These are phyloP conservation scores for Aaosphaeria arxii DNA, from an alignment of 2,329 filamentous ascomycete species.

Conservation along the genomic window DNA sequence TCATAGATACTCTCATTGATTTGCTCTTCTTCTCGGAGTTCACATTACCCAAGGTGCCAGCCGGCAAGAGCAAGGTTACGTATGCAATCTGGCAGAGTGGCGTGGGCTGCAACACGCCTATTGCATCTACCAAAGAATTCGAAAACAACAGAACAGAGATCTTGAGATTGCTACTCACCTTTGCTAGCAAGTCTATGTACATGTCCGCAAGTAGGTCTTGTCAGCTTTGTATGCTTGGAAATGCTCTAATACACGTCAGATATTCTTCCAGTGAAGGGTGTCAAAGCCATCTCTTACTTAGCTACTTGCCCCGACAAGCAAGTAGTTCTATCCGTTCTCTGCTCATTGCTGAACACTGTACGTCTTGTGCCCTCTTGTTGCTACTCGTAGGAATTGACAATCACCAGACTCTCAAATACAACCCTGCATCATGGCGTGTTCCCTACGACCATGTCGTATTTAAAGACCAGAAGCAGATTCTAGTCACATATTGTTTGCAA, in stretches of 20 bases:
- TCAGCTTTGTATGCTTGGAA: neutral
- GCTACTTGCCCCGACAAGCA: conserved; percentile 88
- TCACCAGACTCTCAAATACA: conserved; percentile 82
- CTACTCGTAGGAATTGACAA: too few relatives aligned
- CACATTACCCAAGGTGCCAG: conserved; percentile 71
- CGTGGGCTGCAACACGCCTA: conserved; percentile 87
- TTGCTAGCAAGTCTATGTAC: conserved; percentile 92
- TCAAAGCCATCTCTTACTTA: conserved; percentile 82
- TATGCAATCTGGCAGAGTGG: conserved; percentile 98
- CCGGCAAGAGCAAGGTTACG: conserved; percentile 74
- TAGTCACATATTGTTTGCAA: conserved; percentile 90
- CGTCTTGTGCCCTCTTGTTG: conserved; percentile 27
- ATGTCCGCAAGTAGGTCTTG: conserved; percentile 64
- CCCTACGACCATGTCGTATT: conserved; percentile 92
- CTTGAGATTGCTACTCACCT: conserved; percentile 76
- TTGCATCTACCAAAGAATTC: conserved; percentile 84
- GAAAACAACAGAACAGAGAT: conserved; percentile 93
- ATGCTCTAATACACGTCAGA: conserved; percentile 32
- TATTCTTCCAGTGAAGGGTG: conserved; percentile 75
- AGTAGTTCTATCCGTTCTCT: conserved; percentile 82
- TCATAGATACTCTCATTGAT: conserved; percentile 86
- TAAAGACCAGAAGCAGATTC: conserved; percentile 82
- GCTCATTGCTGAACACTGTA: conserved; percentile 91
- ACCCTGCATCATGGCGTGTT: conserved; percentile 88
- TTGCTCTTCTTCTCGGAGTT: conserved; percentile 89